A percentile compares a stretch with the other conserved stretches of the same genome.
These are phyloP conservation scores for Setaria italica DNA, from an alignment of 202 grass and related monocot genomes.

Conservation along the genomic window DNA sequence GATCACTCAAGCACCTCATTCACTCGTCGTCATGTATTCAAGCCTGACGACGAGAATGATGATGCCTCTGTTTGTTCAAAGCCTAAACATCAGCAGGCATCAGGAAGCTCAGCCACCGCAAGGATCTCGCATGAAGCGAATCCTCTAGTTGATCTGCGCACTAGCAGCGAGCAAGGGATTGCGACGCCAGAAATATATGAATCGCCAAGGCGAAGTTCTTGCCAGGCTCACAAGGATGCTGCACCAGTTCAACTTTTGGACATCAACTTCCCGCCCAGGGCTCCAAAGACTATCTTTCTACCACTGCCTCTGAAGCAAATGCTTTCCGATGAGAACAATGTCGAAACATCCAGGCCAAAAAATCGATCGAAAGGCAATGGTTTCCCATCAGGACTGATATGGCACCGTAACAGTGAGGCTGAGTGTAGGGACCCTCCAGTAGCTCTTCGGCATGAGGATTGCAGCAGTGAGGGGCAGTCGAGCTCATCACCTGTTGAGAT, in stretches of 20 bases:
- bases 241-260: constrained; percentile 62
- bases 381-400: constrained; percentile 55
- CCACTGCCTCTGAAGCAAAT: constrained; percentile 89
- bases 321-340: constrained; percentile 82
- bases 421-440: constrained; percentile 44
- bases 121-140: constrained; percentile 66
- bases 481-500: constrained; percentile 65
- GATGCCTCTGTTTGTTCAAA: constrained; percentile 59
- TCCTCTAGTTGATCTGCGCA: constrained; percentile 63
- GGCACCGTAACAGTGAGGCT: constrained; percentile 55
- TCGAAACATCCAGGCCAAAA: constrained; percentile 46
- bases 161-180: constrained; percentile 68
- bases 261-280: constrained; percentile 68
- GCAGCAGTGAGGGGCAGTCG: constrained; percentile 66
- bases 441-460: constrained; percentile 41
- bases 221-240: constrained; percentile 50
- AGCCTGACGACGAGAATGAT: constrained; percentile 66
- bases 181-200: constrained; percentile 76
- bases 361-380: constrained; percentile 54
- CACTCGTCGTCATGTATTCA: constrained; percentile 67
- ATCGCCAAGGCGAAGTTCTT: constrained; percentile 65
- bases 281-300: constrained; percentile 82
- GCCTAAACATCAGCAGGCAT: constrained; percentile 63
- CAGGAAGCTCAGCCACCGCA: constrained; percentile 70
- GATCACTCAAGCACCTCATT: constrained; percentile 81